Evolutionary conservation across 2,329 filamentous ascomycete species (phyloP), one percentile per base, ranked within the genome.

Genomic region (Pseudopithomyces maydicus): DNA sequence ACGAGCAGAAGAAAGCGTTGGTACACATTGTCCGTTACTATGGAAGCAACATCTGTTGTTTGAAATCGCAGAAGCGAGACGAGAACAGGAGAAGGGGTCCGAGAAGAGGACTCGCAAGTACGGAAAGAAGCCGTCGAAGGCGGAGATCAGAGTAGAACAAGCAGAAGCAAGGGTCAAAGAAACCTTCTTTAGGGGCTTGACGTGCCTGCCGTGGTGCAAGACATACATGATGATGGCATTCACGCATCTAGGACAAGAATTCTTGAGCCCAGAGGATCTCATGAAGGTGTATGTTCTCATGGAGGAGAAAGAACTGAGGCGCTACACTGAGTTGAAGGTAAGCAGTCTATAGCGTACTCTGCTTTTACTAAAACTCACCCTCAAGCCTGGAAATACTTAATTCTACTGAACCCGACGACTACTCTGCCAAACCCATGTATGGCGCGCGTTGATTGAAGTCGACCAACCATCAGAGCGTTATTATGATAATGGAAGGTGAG

Each of bases 161-260:
- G 71, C 77, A 8, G 72, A 80, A 6, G 56, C 60, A 2, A 74
- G 76, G 48, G 80, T 81, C 2, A 85, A 81, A 59, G 76, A 80
- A 1, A 78, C 85, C 0, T 85, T 85, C 64, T 83, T 85, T 56
- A 76, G 82, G 33, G 85, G 84, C 0, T 65, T 90, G 59, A 77
- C 80, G 42, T 75, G 79, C 15, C 80, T 87, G 65, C 88, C 88
- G 0, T 90, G 87, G 86, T 82, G 80, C 1, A 89, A 90, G 69
- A 79, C 82, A 36, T 80, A 86, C 46, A 74, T 85, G 42, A 79
- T 89, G 74, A 57, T 83, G 23, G 87, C 83, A 0, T 86, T 89
- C 55, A 77, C 59, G 7, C 57, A 78, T 43, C 73, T 79, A 38
- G 65, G 78, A 38, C 63, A 58, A 36, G 59, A 10, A 63, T 69